Conservation (phyloP, 2,329 filamentous ascomycete genomes). For the Sordariomycetes sp. region DNA sequence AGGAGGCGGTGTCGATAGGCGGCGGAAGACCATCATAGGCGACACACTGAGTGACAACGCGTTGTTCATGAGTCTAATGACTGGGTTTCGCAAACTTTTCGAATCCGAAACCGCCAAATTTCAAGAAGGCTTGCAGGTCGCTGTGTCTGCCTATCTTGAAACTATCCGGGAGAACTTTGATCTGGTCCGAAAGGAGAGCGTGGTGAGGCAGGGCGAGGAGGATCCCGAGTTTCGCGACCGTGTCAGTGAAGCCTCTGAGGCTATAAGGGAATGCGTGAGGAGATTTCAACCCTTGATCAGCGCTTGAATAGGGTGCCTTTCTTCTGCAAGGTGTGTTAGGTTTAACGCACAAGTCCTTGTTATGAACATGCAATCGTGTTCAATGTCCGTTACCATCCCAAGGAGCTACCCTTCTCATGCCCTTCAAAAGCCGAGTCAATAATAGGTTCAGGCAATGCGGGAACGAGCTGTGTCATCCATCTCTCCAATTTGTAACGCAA, state of each 20-base stretch:
- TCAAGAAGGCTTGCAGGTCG: background rate
- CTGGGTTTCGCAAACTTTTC: background rate
- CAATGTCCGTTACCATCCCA: no score
- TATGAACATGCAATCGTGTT: no score
- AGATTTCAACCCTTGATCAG: no score
- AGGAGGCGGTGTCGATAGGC: slow-evolving; percentile 2
- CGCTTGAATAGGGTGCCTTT: no score
- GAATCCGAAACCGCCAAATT: background rate
- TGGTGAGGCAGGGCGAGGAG: slow-evolving; percentile 3
- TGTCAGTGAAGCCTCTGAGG: background rate
- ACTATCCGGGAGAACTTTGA: background rate
- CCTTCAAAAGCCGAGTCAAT: no score
- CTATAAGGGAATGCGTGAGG: no score
- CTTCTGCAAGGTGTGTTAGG: no score
- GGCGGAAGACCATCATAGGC: slow-evolving; percentile 4
- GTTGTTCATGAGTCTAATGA: slow-evolving; percentile 3
- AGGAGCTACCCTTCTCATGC: no score
- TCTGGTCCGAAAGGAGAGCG: slow-evolving; percentile 4
- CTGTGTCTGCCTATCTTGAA: slow-evolving; percentile 1
- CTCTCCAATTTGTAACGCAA: no score
- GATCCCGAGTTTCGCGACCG: slow-evolving; percentile 3
- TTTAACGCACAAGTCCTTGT: no score
- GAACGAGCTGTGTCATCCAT: no score
- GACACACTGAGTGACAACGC: background rate
- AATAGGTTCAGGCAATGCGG: no score